Conservation (phyloP, 2,329 filamentous ascomycete genomes). For the Trichoderma brevicompactum region DNA sequence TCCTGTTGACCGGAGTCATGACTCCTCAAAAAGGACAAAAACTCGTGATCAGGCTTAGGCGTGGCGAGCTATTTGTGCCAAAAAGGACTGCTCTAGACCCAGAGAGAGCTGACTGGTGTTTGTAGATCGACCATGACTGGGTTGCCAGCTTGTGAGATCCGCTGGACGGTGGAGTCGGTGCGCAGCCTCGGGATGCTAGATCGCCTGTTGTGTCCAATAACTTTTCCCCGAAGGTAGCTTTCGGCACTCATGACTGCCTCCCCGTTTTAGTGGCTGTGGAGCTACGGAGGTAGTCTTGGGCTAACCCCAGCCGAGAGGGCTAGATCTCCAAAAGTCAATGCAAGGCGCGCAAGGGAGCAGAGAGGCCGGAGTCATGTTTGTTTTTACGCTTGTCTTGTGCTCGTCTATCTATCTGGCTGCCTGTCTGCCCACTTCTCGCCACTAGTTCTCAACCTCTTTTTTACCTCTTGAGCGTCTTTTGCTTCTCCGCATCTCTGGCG, state of each 20-base stretch:
- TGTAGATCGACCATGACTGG: constrained; percentile 10
- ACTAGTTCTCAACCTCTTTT: neutral
- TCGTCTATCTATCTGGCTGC: neutral
- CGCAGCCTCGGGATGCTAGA: constrained; percentile 10
- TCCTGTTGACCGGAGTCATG: constrained; percentile 3
- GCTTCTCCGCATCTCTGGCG: constrained; percentile 91
- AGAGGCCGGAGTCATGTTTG: neutral
- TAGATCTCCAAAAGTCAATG: constrained; percentile 14
- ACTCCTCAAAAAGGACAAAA: neutral
- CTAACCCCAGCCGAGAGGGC: constrained; percentile 14
- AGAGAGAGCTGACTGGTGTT: constrained; percentile 2
- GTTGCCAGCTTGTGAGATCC: constrained; percentile 14
- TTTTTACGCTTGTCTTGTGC: constrained; percentile 6
- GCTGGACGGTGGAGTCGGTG: constrained; percentile 9
- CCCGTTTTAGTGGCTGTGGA: constrained; percentile 15
- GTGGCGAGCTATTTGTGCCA: constrained; percentile 19
- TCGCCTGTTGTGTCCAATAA: constrained; percentile 11
- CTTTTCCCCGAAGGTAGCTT: constrained; percentile 1
- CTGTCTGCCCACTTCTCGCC: neutral
- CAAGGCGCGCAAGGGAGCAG: neutral
- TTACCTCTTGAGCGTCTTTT: constrained; percentile 68
- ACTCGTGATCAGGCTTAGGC: constrained; percentile 7
- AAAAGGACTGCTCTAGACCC: constrained; percentile 21
- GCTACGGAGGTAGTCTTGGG: constrained; percentile 9
- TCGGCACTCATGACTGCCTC: constrained; percentile 20